Evolutionary conservation across 2,329 filamentous ascomycete species (phyloP), one percentile per base, ranked within the genome.

Genomic region (Sclerotinia nivalis): DNA sequence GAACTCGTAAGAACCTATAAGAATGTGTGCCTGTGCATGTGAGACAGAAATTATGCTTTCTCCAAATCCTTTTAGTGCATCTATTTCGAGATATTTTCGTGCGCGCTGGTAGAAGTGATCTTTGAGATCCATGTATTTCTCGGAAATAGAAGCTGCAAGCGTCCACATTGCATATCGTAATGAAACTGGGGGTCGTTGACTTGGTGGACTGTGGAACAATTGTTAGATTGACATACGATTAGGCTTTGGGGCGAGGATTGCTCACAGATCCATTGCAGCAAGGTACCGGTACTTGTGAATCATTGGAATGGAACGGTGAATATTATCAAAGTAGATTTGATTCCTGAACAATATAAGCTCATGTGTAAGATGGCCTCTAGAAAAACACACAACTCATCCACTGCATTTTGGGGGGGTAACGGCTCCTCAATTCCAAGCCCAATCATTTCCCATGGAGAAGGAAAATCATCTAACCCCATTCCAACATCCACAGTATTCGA

Each of bases 141-240:
- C 93, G 4, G 88, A 89, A 56, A 94, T 87, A 7, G 92, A 91
- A 72, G 93, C 94, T n/a, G 95, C 93, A 76, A 93, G 83, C n/a
- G 91, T 92, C 95, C 95, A 98, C 85, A 98, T 96, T 69, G 92
- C 93, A 81, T 99, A 99, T 75, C 96, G 89, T 64, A 99, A 82
- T 73, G 91, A 93, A 43, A 97, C 89, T 0, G 95, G 93, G 1
- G 96, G 95, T 37, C 95, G 88, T 82, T 93, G 90, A 72, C 89
- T 89, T 25, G 93, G 93, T n/a, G 93, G 88, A 67, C 87, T 89
- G 71, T 20, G 49, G 65, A 49, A 65, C 69, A 31, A 20, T 25
- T 40, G 59, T 69, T 69, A 69, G 67, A 61, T 45, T 12, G 20
- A 18, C 8, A 12, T 22, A 34, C 3, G 9, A 10, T n/a, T 13